Conservation (phyloP, 768 basidiomycete species). For the Mycena maculata region DNA sequence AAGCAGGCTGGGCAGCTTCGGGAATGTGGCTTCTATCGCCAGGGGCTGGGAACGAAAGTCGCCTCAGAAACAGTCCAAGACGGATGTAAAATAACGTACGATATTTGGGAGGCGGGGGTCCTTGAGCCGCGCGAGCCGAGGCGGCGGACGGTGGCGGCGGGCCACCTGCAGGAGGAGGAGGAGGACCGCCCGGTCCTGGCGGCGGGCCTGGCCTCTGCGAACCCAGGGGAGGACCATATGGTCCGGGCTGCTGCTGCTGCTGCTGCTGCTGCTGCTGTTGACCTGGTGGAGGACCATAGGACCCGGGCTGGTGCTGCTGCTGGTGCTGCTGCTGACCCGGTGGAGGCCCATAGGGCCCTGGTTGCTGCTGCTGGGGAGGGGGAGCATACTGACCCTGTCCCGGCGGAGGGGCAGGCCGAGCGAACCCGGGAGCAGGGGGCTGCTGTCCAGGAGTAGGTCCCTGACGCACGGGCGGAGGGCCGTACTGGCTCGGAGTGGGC, state of each 20-base stretch:
- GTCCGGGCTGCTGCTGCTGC: conserved; percentile 46
- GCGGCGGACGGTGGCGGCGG: conserved; percentile 38
- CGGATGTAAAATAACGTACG: conserved; percentile 47
- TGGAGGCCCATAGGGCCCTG: conserved; percentile 24
- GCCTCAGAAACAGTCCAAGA: not conserved
- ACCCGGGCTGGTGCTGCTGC: conserved; percentile 36
- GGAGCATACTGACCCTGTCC: conserved; percentile 11
- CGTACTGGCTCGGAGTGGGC: conserved; percentile 63
- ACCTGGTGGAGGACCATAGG: conserved; percentile 25
- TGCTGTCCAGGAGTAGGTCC: conserved; percentile 47
- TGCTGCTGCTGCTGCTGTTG: conserved; percentile 29
- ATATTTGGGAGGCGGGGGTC: conserved; percentile 57
- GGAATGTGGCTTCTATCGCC: conserved; percentile 96
- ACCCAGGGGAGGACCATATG: conserved; percentile 49
- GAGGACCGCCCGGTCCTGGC: conserved; percentile 40
- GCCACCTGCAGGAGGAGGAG: conserved; percentile 51
- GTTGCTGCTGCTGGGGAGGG: conserved; percentile 35
- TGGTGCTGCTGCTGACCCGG: conserved; percentile 23
- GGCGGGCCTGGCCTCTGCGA: conserved; percentile 37
- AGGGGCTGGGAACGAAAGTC: conserved; percentile 63
- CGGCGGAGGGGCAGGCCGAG: conserved; percentile 25
- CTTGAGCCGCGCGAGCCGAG: conserved; percentile 38
- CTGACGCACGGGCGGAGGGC: conserved; percentile 55
- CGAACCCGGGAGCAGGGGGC: conserved; percentile 32
- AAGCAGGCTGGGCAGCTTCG: conserved; percentile 72